Evolutionary conservation across 768 basidiomycete species (phyloP), one percentile per base, ranked within the genome.

Genomic region (Panaeolus papilionaceus): DNA sequence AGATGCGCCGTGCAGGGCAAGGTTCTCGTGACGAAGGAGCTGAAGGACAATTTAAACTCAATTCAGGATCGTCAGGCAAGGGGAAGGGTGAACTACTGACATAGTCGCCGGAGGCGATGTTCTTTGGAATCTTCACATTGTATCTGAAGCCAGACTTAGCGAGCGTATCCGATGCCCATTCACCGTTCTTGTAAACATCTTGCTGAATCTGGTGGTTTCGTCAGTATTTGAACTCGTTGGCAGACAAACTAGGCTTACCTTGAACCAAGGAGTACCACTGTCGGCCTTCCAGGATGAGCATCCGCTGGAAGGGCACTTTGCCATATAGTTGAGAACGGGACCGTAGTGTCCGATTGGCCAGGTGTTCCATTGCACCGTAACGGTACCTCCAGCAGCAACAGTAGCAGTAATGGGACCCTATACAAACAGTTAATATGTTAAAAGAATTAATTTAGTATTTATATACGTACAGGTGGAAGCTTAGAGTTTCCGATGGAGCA

Each of bases 321-420:
- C 79, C 78, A 81, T 80, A 64, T 80, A 81, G 69, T 81, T 79
- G 14, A 80, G 68, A 42, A 81, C 78, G n/a, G 80, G 80, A 9
- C 79, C 80, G 54, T 71, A 80, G 66, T 81, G 80, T 4, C 80
- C 80, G 20, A 78, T 62, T 0, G 79, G 79, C 79, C 80, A 81
- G 9, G 79, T 81, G 65, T 80, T 81, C 80, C 80, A 81, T 8
- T 78, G 73, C 26, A 78, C 74, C 26, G 73, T 69, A 11, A 80
- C 76, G 16, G 77, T 78, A 9, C 74, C 75, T 20, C 79, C 79
- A 58, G 80, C 79, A 16, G 80, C 73, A 28, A 80, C 78, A 5
- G 77, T 78, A 2, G 80, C 75, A 14, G 74, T 72, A 42, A 80
- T 80, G 2, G 78, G 78, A 14, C 78, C 79, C 80, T 81, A 42